phyloP scores from a whole-genome alignment of 345 rosid species.

The Mangifera indica region DNA sequence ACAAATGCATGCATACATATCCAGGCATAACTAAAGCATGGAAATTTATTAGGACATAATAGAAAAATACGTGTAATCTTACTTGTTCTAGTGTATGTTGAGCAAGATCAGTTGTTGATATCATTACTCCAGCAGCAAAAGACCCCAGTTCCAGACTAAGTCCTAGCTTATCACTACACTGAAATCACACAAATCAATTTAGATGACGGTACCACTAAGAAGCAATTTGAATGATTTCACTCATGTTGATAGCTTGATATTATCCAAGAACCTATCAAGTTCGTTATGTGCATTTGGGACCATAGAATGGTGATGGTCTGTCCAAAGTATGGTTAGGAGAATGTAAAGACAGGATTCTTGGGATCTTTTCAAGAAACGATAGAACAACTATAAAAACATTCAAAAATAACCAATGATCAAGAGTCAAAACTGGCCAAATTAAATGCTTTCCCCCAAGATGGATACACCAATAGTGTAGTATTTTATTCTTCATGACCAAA shows the following conservation, averaged over 20 bases:
- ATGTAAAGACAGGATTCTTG: neutral
- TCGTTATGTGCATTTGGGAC: neutral
- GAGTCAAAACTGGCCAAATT: too few relatives aligned
- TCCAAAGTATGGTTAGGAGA: neutral
- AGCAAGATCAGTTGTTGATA: conserved; percentile 57
- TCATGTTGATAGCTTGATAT: neutral
- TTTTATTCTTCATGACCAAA: too few relatives aligned
- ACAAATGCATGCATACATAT: conserved; percentile 18
- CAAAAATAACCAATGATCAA: neutral
- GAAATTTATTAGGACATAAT: neutral
- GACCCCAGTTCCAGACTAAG: conserved; percentile 61
- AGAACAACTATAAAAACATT: neutral
- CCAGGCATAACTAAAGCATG: neutral
- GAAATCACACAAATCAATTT: conserved; percentile 21
- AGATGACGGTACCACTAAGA: neutral
- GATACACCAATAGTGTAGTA: too few relatives aligned
- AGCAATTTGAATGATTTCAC: neutral
- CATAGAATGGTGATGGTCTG: neutral
- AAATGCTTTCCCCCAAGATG: too few relatives aligned
- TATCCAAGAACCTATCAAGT: neutral
- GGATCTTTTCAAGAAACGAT: neutral
- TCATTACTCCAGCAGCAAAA: conserved; percentile 65
- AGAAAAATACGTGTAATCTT: conserved; percentile 8
- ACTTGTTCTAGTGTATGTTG: conserved; percentile 61
- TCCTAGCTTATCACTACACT: conserved; percentile 64